A percentile compares a stretch with the other conserved stretches of the same genome.
phyloP scores from a whole-genome alignment of 116 monocot genomes.

The Posidonia oceanica region DNA sequence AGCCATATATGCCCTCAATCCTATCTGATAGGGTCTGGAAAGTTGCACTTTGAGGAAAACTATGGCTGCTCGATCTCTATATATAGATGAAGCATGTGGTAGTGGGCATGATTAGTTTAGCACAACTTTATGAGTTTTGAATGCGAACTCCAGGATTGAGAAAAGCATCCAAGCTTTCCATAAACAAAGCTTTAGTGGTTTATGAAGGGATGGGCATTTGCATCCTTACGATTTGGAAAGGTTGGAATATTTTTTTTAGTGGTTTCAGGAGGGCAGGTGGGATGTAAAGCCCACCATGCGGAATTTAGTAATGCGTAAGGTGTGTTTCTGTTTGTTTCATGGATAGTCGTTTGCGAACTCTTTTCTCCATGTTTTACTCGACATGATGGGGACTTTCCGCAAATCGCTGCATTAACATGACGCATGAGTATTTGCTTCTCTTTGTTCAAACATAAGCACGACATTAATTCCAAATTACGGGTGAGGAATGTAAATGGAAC shows the following conservation, averaged over 20 bases:
- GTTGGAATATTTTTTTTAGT: not conserved
- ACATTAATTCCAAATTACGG: not conserved
- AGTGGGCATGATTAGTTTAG: constrained; percentile 1
- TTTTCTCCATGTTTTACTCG: constrained; percentile 16
- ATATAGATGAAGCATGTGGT: constrained; percentile 3
- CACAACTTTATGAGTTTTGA: not conserved
- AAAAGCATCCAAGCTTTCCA: too few species aligned
- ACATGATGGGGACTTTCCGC: constrained; percentile 9
- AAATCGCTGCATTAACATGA: not conserved
- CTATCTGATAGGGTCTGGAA: not conserved
- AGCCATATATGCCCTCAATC: not conserved
- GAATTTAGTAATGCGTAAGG: not conserved
- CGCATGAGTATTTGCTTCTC: not conserved
- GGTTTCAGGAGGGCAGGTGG: not conserved
- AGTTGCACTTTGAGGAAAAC: not conserved
- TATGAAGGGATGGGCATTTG: too few species aligned
- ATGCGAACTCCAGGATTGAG: too few species aligned
- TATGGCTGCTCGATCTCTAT: not conserved
- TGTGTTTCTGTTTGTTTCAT: not conserved
- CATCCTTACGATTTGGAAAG: not conserved
- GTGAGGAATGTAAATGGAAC: too few species aligned
- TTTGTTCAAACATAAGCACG: not conserved
- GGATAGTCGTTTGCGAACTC: not conserved
- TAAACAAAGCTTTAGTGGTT: too few species aligned
- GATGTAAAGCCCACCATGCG: not conserved